Base-by-base conservation (phyloP, 2,329 filamentous ascomycete genomes). In the Phaeophleospora eucalypticola region DNA sequence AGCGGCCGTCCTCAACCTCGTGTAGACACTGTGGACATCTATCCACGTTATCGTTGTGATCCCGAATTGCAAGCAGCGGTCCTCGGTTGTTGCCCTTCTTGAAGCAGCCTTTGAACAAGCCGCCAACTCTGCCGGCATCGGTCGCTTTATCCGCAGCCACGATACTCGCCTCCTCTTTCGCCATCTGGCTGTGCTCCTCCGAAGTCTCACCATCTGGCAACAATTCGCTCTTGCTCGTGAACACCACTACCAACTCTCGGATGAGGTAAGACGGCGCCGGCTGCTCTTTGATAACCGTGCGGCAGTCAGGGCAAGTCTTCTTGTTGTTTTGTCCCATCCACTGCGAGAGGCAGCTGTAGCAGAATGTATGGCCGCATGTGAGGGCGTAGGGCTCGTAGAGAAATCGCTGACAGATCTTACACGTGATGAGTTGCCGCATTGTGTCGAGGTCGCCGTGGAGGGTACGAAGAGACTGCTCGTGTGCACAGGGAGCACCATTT, bases 351-450 rank as follows among this genome's bases (percentile, higher is more conserved):
- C 64, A 68, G 51, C 77, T 80, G 62, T 87, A 87, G 68, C 83
- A 87, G 65, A 84, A 86, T 4, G 83, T 86, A 63, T 87, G 83
- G 3, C 83, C 83, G 58, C 83, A 87, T 4, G 73, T 73, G 43
- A 86, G 74, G 15, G 80, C 83, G 66, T 81, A 87, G 2, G 83
- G 83, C 64, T 86, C 82, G 66, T 85, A 86, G 41, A 86, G 74
- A 40, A 83, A 75, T 45, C 79, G 76, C 55, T 84, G 78, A 65
- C 83, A 87, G 52, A 87, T 82, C 53, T 82, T 81, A 69, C 83
- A 87, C 47, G 80, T 82, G 57, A 84, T 70, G 24, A 83, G 71
- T 21, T 67, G 69, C 54, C 81, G 75, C 51, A 86, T 77, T 56
- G 77, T 74, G 57, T 82, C 76, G 37, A 86, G 75, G 63, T 85